Evolutionary conservation across 202 grass and related monocot genomes (phyloP).

Genomic region (Brachypodium distachyon): DNA sequence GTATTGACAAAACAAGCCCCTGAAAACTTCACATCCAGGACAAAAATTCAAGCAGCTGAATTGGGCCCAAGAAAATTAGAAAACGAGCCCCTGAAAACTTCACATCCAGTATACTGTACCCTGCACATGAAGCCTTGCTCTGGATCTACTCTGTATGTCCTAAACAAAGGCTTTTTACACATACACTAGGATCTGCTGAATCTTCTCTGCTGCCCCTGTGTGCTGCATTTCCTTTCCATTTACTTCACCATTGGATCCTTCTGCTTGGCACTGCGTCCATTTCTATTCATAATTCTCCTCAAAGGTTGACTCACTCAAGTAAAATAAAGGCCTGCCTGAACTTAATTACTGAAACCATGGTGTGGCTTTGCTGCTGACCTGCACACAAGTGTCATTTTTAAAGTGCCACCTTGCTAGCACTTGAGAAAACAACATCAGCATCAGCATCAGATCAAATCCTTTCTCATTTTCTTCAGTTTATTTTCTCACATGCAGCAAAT

Average conservation of each 20-base stretch:
- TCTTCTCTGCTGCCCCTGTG: background rate
- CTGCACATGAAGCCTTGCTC: no score
- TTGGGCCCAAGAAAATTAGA: no score
- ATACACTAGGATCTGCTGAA: background rate
- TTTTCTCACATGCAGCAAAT: background rate
- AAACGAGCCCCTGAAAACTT: no score
- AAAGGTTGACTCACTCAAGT: background rate
- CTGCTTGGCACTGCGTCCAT: background rate
- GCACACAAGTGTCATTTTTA: background rate
- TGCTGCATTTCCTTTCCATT: background rate
- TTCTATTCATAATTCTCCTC: background rate
- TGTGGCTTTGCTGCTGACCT: no score
- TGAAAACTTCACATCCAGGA: no score
- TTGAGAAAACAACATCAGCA: slow-evolving; percentile 1
- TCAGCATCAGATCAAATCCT: background rate
- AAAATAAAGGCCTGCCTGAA: background rate
- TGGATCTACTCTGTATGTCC: no score
- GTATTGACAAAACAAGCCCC: no score
- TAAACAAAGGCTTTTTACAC: no score
- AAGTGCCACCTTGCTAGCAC: background rate
- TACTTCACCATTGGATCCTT: background rate
- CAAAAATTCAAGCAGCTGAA: no score
- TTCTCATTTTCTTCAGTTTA: background rate
- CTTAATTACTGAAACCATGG: background rate
- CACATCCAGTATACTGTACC: no score